phyloP scores from a whole-genome alignment of 805 yeast species.

The Cyberlindnera subsufficiens region DNA sequence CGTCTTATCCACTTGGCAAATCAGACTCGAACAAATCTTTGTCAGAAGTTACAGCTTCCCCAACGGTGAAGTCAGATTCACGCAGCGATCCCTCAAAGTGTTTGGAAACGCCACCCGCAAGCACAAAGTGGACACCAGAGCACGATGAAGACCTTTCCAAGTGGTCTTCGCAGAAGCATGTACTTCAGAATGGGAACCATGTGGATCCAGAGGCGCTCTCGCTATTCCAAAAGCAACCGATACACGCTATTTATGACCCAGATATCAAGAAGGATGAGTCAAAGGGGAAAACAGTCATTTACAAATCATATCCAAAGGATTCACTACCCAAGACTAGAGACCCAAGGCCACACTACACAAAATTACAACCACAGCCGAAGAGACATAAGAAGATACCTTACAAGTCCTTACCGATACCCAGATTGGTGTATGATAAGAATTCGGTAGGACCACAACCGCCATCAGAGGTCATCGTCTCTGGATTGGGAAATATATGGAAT shows the following conservation, averaged over 20 bases:
- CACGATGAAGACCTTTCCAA: background rate
- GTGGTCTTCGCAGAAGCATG: constrained; percentile 1
- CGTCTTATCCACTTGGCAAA: too few relatives aligned
- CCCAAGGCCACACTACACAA: constrained; percentile 31
- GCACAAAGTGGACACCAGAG: background rate
- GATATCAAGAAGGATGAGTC: constrained; percentile 38
- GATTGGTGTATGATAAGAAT: constrained; percentile 48
- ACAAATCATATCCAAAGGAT: constrained; percentile 26
- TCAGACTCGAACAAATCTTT: too few relatives aligned
- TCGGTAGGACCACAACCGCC: constrained; percentile 75
- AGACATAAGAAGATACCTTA: constrained; percentile 35
- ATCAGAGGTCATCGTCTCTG: constrained; percentile 64
- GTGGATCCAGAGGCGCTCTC: constrained; percentile 3
- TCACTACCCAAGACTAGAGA: constrained; percentile 25
- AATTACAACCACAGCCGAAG: constrained; percentile 18
- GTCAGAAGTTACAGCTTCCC: too few relatives aligned
- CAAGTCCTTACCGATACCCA: constrained; percentile 36
- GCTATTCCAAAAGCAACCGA: constrained; percentile 20
- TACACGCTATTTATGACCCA: constrained; percentile 47
- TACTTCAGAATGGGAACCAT: constrained; percentile 4
- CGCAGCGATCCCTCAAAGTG: too few relatives aligned
- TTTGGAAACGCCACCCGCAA: background rate
- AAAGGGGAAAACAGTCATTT: constrained; percentile 30
- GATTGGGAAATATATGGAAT: constrained; percentile 49
- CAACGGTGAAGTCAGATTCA: too few relatives aligned